Evolutionary conservation across 1,139 yeast species (phyloP).

Genomic region (Blastobotrys malaysiensis): DNA sequence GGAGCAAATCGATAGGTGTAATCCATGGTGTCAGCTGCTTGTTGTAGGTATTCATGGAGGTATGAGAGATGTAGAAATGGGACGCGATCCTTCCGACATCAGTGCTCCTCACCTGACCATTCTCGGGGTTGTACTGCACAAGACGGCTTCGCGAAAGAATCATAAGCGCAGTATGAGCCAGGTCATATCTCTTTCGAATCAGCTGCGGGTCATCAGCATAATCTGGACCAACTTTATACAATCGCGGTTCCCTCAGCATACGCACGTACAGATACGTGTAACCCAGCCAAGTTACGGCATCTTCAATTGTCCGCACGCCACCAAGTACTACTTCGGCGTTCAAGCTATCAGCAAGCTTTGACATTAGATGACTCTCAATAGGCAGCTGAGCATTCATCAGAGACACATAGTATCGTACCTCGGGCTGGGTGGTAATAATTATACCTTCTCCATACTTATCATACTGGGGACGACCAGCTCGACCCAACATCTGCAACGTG

Average conservation of each 20-base stretch:
- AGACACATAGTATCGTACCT: conserved; percentile 83
- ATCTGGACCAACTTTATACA: conserved; percentile 72
- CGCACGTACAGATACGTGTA: conserved; percentile 76
- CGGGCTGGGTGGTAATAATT: conserved; percentile 81
- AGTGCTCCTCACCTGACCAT: conserved; percentile 53
- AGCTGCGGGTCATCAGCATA: conserved; percentile 49
- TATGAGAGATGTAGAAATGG: conserved; percentile 72
- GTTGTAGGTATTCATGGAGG: conserved; percentile 60
- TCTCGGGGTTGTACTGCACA: conserved; percentile 49
- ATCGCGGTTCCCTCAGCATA: conserved; percentile 65
- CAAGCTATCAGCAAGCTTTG: conserved; percentile 62
- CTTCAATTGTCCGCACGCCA: conserved; percentile 51
- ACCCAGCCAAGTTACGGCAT: conserved; percentile 75
- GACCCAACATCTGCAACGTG: conserved; percentile 86
- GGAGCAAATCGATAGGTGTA: conserved; percentile 68
- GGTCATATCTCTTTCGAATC: conserved; percentile 52
- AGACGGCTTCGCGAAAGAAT: conserved; percentile 52
- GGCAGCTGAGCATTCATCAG: conserved; percentile 86
- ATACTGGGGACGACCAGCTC: conserved; percentile 96
- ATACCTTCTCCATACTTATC: conserved; percentile 93
- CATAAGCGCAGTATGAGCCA: conserved; percentile 71
- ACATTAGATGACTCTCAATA: conserved; percentile 80
- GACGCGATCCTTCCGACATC: conserved; percentile 85
- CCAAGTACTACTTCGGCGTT: conserved; percentile 89
- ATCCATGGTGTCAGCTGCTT: conserved; percentile 58